phyloP scores from a whole-genome alignment of 2,329 filamentous ascomycete species.

The Shiraia sp. region DNA sequence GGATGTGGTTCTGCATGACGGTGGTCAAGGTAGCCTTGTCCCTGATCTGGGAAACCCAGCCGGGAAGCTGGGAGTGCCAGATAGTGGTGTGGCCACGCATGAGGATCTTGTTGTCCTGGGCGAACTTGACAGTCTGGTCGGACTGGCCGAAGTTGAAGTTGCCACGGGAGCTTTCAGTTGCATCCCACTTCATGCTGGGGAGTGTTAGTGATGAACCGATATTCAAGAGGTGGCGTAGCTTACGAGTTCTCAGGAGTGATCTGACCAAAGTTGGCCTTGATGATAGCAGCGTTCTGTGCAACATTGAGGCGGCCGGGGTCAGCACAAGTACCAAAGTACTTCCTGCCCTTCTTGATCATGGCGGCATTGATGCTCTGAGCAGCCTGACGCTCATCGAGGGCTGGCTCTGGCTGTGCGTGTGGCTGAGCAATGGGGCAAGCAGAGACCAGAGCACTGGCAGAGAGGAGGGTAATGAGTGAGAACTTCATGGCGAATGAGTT shows the following conservation, averaged over 20 bases:
- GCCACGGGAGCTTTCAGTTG: constrained; percentile 51
- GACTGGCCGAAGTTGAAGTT: constrained; percentile 57
- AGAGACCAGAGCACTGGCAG: constrained; percentile 30
- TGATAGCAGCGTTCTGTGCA: constrained; percentile 59
- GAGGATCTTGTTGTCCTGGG: constrained; percentile 60
- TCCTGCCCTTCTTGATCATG: constrained; percentile 66
- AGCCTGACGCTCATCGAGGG: constrained; percentile 36
- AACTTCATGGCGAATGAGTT: constrained; percentile 35
- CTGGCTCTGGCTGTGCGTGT: constrained; percentile 34
- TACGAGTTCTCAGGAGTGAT: constrained; percentile 67
- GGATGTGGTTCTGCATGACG: constrained; percentile 66
- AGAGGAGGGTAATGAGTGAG: constrained; percentile 30
- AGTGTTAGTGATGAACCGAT: neutral
- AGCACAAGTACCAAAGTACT: constrained; percentile 65
- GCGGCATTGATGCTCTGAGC: constrained; percentile 58
- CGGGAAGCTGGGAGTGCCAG: constrained; percentile 60
- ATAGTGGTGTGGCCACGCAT: constrained; percentile 69
- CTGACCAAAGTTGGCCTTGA: constrained; percentile 66
- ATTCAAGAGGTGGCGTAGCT: neutral
- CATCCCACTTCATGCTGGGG: constrained; percentile 69
- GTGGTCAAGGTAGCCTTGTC: constrained; percentile 58
- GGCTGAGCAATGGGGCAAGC: constrained; percentile 37
- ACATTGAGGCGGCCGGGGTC: constrained; percentile 60
- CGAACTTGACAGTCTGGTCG: constrained; percentile 63
- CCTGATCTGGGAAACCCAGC: constrained; percentile 62